Evolutionary conservation across 441 rosid species (phyloP).

Genomic region (Pelargonium fulgidum): DNA sequence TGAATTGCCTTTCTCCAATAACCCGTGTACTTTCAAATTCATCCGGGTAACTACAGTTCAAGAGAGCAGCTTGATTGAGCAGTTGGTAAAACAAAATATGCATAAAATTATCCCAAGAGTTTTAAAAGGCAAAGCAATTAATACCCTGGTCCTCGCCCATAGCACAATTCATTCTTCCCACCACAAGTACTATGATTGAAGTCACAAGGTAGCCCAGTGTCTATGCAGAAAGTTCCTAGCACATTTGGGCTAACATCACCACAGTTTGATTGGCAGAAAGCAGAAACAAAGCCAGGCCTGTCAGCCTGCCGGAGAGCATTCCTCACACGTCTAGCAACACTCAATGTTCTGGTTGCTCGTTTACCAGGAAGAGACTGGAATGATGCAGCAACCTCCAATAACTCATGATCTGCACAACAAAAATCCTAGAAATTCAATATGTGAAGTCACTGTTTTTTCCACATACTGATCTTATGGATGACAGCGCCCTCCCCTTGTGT

Average conservation of each 20-base stretch:
- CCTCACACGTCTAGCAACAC: constrained; percentile 72
- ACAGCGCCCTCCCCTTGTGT: no score
- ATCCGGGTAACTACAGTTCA: constrained; percentile 62
- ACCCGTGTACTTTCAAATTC: constrained; percentile 90
- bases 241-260: constrained; percentile 97
- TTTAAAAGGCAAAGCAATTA: constrained; percentile 15
- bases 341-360: constrained; percentile 54
- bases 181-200: constrained; percentile 95
- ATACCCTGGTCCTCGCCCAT: constrained; percentile 98
- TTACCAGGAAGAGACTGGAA: constrained; percentile 67
- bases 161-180: constrained; percentile 83
- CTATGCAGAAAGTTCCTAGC: constrained; percentile 82
- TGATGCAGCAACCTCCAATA: constrained; percentile 78
- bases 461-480: no score
- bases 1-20: constrained; percentile 84
- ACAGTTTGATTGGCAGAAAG: constrained; percentile 90
- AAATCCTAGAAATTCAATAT: constrained; percentile 23
- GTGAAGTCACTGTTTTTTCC: constrained; percentile 1
- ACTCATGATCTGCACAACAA: constrained; percentile 51
- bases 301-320: constrained; percentile 65
- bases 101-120: neutral
- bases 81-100: neutral
- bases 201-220: constrained; percentile 90
- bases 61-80: constrained; percentile 22
- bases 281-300: constrained; percentile 79